A percentile compares a stretch with the other conserved stretches of the same genome.
Conservation (phyloP, 768 basidiomycete species). For the Tricholoma flavovirens region DNA sequence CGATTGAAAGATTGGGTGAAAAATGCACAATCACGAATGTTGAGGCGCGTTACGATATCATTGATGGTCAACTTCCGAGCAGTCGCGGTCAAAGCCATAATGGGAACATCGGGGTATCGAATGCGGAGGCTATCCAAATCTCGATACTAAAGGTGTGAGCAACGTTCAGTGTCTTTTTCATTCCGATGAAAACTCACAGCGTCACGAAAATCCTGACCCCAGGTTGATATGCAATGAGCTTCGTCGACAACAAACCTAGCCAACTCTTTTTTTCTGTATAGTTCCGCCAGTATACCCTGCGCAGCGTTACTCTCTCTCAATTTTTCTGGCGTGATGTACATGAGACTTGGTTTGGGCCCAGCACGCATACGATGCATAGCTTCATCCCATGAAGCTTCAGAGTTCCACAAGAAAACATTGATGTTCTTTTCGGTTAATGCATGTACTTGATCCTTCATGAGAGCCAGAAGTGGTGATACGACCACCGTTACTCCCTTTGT, state of each 20-base stretch:
- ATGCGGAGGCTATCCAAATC: constrained; percentile 61
- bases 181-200: constrained; percentile 42
- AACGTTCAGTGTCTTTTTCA: neutral
- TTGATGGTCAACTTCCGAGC: constrained; percentile 73
- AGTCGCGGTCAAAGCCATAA: constrained; percentile 96
- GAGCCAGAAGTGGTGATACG: constrained; percentile 78
- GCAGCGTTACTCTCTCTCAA: constrained; percentile 57
- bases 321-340: constrained; percentile 94
- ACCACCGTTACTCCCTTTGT: constrained; percentile 85
- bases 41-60: constrained; percentile 72
- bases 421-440: constrained; percentile 59
- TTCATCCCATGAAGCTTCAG: constrained; percentile 38
- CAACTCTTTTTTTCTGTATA: constrained; percentile 53
- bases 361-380: constrained; percentile 41
- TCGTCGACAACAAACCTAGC: constrained; percentile 95
- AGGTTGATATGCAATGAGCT: constrained; percentile 89
- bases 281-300: constrained; percentile 45
- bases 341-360: constrained; percentile 50
- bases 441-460: constrained; percentile 87
- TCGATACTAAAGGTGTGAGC: constrained; percentile 49
- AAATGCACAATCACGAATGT: constrained; percentile 50
- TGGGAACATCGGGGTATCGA: constrained; percentile 74
- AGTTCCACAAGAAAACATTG: constrained; percentile 64
- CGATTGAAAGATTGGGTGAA: constrained; percentile 90
- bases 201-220: constrained; percentile 93